Evolutionary conservation across 192 early-diverging fungal genomes (phyloP), one percentile per base, ranked within the genome.

Genomic region (Martensiomyces pterosporus): DNA sequence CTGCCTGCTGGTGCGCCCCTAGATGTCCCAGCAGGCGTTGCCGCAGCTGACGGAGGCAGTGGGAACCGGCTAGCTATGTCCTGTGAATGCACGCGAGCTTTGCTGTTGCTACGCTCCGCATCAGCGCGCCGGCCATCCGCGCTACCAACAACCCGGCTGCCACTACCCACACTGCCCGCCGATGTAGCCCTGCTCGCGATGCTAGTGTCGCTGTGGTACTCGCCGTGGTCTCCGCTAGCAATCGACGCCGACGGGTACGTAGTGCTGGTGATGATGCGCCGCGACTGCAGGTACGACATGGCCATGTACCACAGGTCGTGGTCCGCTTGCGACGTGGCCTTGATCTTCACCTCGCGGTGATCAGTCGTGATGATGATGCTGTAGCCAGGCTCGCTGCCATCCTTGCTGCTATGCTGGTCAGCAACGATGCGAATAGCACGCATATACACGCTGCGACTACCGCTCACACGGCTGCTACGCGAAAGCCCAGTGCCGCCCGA

Each of bases 301-400:
- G 76, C 85, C 69, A 81, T 65, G 51, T 72, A 81, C 87, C 87
- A 90, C 33, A 80, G 55, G 23, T 86, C 85, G 49, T 90, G 87
- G 32, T 81, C 78, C 17, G 80, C 77, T 41, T 79, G 79, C 8
- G 63, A 76, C 3, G 69, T 74, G 9, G 87, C 87, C 40, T 75
- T 86, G 58, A 90, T 52, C 64, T 90, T 90, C 39, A 90, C 56
- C 60, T 85, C 80, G 15, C 87, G 77, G 39, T 72, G 79, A 10
- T 69, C 76, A n/a, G 87, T 90, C 18, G 79, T 73, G 3, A 90
- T 59, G 16, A 88, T 29, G 25, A 90, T 68, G 56, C 80, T 82
- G 49, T 81, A 74, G 29, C 59, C 51, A 1, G 82, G 82, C 47
- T 81, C 56, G 24, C 55, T 45, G 21, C 62, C 64, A 18, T 42